These are phyloP conservation scores for Blumeriella jaapii DNA, from an alignment of 2,329 filamentous ascomycete genomes.

Conservation along the genomic window DNA sequence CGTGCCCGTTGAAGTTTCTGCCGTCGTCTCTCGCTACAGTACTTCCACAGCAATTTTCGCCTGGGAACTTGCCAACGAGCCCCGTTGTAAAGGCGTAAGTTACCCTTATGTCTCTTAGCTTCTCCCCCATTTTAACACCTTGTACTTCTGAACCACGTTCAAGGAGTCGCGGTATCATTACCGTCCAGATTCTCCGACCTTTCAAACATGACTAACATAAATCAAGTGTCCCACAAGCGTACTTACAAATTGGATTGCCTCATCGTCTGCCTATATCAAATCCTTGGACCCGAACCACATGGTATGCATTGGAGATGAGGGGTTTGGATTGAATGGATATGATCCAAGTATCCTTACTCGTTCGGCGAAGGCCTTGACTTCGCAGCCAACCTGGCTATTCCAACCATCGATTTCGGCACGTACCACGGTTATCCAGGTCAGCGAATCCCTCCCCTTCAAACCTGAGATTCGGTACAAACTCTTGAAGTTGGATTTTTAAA, in stretches of 20 bases:
- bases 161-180: too few species aligned
- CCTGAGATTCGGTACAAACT: too few species aligned
- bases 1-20: too few species aligned
- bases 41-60: slow-evolving; percentile 49
- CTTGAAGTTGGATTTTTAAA: too few species aligned
- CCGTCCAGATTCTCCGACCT: too few species aligned
- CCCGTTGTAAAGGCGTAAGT: slow-evolving; percentile 52
- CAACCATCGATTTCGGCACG: slow-evolving; percentile 38
- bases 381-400: slow-evolving; percentile 33
- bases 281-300: slow-evolving; percentile 48
- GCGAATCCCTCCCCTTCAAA: too few species aligned
- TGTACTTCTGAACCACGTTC: too few species aligned
- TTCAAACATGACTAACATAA: too few species aligned
- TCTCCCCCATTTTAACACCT: too few species aligned
- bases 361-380: slow-evolving; percentile 35
- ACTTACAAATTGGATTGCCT: slow-evolving; percentile 47
- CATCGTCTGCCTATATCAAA: slow-evolving; percentile 51
- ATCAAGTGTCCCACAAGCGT: slow-evolving; percentile 46
- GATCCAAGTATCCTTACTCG: slow-evolving; percentile 32
- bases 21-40: slow-evolving; percentile 48
- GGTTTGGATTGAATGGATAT: slow-evolving; percentile 34
- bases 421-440: slow-evolving; percentile 42
- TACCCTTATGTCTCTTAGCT: too few species aligned
- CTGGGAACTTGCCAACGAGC: slow-evolving; percentile 61
- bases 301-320: slow-evolving; percentile 54